Evolutionary conservation across 106 monocot genomes (phyloP).

Genomic region (Dioscorea alata): DNA sequence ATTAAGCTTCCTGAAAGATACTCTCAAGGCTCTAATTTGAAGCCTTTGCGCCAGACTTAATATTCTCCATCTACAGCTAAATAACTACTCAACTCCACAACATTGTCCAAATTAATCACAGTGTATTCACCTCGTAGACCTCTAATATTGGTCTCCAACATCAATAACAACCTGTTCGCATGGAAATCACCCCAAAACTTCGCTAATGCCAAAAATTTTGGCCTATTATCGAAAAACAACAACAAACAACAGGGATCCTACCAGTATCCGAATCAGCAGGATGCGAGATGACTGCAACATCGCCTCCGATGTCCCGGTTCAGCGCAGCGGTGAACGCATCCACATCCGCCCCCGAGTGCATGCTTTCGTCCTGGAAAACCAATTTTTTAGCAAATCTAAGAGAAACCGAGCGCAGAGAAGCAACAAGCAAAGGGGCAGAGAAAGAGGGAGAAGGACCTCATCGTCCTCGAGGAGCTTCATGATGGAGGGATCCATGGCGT

Average conservation of each 20-base stretch:
- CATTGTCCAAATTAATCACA: too few relatives aligned
- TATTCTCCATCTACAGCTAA: too few relatives aligned
- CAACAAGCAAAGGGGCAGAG: background rate
- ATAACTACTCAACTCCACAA: too few relatives aligned
- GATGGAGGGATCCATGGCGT: constrained; percentile 59
- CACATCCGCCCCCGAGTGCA: constrained; percentile 86
- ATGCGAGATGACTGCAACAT: constrained; percentile 17
- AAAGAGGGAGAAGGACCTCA: constrained; percentile 26
- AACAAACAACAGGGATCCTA: constrained; percentile 4
- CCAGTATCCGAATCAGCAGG: constrained; percentile 28
- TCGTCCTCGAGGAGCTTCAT: constrained; percentile 67
- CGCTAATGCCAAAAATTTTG: too few relatives aligned
- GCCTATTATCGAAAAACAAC: too few relatives aligned
- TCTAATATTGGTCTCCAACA: too few relatives aligned
- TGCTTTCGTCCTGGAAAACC: constrained; percentile 61
- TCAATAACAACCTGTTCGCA: too few relatives aligned
- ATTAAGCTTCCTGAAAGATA: too few relatives aligned
- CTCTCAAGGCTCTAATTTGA: too few relatives aligned
- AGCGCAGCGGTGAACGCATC: constrained; percentile 83
- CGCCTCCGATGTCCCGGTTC: constrained; percentile 67
- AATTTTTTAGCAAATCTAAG: background rate
- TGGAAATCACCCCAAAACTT: too few relatives aligned
- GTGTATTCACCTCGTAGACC: too few relatives aligned
- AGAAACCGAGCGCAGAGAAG: background rate
- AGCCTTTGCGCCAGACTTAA: too few relatives aligned